Conservation (phyloP, 495 filamentous ascomycete species). For the Tricharina praecox region DNA sequence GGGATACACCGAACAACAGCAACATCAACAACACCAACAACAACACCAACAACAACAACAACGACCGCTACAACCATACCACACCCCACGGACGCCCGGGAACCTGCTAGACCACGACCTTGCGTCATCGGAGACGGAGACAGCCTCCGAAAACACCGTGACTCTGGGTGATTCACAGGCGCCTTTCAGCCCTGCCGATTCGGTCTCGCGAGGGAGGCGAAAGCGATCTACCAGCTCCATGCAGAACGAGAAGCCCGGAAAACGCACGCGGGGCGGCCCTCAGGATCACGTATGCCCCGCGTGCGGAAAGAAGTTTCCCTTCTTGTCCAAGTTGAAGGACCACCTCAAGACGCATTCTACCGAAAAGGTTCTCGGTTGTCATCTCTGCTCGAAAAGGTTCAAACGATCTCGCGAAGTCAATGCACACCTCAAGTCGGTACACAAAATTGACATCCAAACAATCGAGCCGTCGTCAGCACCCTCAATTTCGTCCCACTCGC, state of each 20-base stretch:
- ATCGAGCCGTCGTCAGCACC: not conserved
- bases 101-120: not conserved
- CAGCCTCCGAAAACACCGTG: not conserved
- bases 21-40: too few species aligned
- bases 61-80: not conserved
- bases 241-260: conserved; percentile 1
- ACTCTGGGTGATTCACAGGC: not conserved
- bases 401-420: conserved; percentile 4
- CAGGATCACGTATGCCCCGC: not conserved
- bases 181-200: not conserved
- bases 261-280: conserved; percentile 1
- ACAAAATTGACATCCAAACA: not conserved
- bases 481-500: not conserved
- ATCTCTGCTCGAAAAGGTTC: not conserved
- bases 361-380: not conserved
- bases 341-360: not conserved
- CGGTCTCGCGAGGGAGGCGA: not conserved
- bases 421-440: conserved; percentile 2
- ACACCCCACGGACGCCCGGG: not conserved
- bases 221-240: not conserved
- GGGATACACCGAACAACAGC: not conserved
- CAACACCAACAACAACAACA: too few species aligned
- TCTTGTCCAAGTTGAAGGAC: conserved; percentile 1
- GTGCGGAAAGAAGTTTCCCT: conserved; percentile 1
- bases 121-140: not conserved